Conservation (phyloP, 441 rosid genomes). For the Mallotus repandus region DNA sequence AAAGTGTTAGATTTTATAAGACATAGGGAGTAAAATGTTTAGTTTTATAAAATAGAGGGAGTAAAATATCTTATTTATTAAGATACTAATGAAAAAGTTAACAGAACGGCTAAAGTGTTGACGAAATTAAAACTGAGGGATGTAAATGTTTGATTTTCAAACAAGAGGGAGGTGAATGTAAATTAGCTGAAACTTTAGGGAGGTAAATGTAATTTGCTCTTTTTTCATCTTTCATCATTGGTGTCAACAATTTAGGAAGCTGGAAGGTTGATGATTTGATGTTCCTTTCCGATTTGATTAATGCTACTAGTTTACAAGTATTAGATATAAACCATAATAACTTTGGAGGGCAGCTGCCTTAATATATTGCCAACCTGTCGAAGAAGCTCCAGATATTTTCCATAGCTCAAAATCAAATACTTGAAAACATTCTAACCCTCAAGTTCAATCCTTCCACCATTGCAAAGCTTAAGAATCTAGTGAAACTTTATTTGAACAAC, state of each 20-base stretch:
- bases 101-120: too few species aligned
- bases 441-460: not conserved
- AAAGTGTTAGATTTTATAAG: too few species aligned
- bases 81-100: too few species aligned
- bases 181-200: too few species aligned
- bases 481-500: rapidly evolving
- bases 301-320: not conserved
- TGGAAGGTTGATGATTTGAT: not conserved
- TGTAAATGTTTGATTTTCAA: too few species aligned
- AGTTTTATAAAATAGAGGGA: too few species aligned
- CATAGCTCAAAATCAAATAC: not conserved
- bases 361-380: not conserved
- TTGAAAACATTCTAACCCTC: not conserved
- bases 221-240: not conserved
- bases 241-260: not conserved
- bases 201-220: too few species aligned
- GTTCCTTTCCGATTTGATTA: not conserved
- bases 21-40: too few species aligned
- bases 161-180: too few species aligned
- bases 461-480: not conserved
- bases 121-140: too few species aligned
- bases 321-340: not conserved
- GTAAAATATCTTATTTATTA: too few species aligned
- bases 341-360: not conserved
- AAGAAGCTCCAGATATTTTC: not conserved